Evolutionary conservation across 129 eudicot species (phyloP), one percentile per base, ranked within the genome.

Genomic region (Pseudognaphalium luteoalbum): DNA sequence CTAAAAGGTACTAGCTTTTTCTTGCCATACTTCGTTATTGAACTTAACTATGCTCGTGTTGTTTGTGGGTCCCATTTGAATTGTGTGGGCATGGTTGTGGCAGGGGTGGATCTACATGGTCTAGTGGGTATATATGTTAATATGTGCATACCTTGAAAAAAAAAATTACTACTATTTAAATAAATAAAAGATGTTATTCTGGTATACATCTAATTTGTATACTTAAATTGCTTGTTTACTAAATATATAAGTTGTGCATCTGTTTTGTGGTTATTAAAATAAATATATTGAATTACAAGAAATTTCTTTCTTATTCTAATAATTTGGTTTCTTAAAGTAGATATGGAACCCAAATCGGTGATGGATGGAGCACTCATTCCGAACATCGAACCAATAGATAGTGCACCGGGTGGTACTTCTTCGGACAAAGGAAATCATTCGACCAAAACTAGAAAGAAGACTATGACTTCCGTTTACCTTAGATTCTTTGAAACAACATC

Each of bases 391-490:
- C 83, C 91, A 54, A 67, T 79, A 62, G 91, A 88, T 75, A 82
- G 72, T 54, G 71, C 84, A 60, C 82, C 87, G 71, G 85, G 52
- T 67, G 85, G 52, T 35, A n/a, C 52, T 67, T 67, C 92, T 71
- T 83, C 87, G 14, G 97, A 93, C 56, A 93, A 87, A 79, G 89
- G 81, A 30, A 88, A 77, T 85, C 72, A 72, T 57, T 10, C 84
- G 17, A 44, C 80, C 16, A 93, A 91, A 86, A 96, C 97, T 37
- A 84, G 91, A 83, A 93, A 93, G 83, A 93, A 93, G 85, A 91
- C 97, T 1, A 88, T 93, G 97, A 93, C 97, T 47, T 91, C 98
- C 3, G 80, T 93, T 52, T 93, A 88, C 84, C 98, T 93, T 62
- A 93, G 81, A 83, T 91, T 80, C 70, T 93, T 93, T 76, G 97